Conservation (phyloP, 306 rosid species). For the Corylus avellana region DNA sequence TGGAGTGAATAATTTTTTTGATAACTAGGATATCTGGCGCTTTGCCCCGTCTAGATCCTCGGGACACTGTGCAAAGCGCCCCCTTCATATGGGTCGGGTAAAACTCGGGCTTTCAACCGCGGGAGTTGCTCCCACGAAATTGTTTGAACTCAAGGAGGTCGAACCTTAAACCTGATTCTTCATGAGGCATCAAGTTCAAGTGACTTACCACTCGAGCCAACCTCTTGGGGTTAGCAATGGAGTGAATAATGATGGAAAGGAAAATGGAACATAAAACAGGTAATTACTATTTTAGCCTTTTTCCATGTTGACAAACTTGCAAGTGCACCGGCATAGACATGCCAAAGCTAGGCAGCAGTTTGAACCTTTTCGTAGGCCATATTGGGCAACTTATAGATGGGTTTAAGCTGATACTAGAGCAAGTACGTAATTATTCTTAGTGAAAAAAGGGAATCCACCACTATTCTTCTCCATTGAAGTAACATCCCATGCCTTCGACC, state of each 20-base stretch:
- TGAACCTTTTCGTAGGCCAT: neutral
- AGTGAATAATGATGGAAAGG: neutral
- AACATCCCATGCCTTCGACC: neutral
- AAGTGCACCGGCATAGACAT: neutral
- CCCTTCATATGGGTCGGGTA: too few species aligned
- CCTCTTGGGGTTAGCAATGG: neutral
- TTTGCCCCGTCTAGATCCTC: too few species aligned
- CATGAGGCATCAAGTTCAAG: too few species aligned
- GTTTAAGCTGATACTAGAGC: neutral
- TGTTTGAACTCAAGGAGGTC: too few species aligned
- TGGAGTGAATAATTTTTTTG: neutral
- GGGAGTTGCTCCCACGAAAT: too few species aligned
- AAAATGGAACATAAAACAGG: neutral
- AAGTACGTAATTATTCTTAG: neutral
- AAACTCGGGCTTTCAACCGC: too few species aligned
- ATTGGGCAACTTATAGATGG: neutral
- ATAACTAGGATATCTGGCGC: too few species aligned
- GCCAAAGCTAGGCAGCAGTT: neutral
- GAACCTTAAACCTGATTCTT: too few species aligned
- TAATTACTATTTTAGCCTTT: neutral
- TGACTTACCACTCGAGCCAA: too few species aligned
- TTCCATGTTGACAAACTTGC: neutral
- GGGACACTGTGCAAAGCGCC: too few species aligned
- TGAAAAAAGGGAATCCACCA: neutral
- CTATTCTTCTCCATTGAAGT: neutral